Percentiles rank a stretch among this genome's conserved stretches.
Evolutionary conservation across 768 basidiomycete genomes (phyloP).

Genomic region (Cyclocybe aegerita): DNA sequence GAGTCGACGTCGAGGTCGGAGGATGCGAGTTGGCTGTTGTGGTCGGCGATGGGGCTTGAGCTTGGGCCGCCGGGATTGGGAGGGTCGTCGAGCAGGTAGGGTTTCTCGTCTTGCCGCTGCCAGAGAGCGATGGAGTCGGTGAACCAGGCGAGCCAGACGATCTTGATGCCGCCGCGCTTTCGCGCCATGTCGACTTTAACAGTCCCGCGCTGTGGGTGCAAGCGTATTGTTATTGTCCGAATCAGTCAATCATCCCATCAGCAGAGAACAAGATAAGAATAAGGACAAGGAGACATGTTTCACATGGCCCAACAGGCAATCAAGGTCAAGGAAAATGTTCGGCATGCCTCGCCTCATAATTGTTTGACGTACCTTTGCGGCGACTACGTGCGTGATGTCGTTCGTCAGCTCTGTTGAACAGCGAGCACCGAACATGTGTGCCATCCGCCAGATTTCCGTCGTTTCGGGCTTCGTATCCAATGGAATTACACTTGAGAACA

Average conservation of each 20-base stretch:
- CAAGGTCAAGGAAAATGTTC: not conserved
- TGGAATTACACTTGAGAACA: constrained; percentile 95
- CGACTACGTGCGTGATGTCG: constrained; percentile 86
- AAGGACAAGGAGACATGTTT: not conserved
- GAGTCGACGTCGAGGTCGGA: constrained; percentile 66
- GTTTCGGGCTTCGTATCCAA: constrained; percentile 78
- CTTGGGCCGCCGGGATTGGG: constrained; percentile 25
- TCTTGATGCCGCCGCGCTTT: constrained; percentile 70
- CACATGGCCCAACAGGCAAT: not conserved
- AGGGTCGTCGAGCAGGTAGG: constrained; percentile 71
- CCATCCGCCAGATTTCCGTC: constrained; percentile 84
- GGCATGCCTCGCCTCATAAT: not conserved
- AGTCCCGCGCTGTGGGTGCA: constrained; percentile 66
- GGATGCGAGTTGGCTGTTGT: constrained; percentile 29
- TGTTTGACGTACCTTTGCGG: constrained; percentile 64
- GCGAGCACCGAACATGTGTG: constrained; percentile 84
- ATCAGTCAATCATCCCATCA: not conserved
- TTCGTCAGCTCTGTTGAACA: constrained; percentile 68
- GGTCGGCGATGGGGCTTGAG: constrained; percentile 34
- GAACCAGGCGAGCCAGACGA: constrained; percentile 91
- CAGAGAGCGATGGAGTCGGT: constrained; percentile 88
- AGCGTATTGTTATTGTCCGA: constrained; percentile 2
- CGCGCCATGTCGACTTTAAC: constrained; percentile 88
- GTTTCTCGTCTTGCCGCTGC: constrained; percentile 74
- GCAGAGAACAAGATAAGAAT: not conserved